A percentile compares a stretch with the other conserved stretches of the same genome.
These are phyloP conservation scores for Blastomyces percursus DNA, from an alignment of 2,329 filamentous ascomycete genomes.

Conservation along the genomic window DNA sequence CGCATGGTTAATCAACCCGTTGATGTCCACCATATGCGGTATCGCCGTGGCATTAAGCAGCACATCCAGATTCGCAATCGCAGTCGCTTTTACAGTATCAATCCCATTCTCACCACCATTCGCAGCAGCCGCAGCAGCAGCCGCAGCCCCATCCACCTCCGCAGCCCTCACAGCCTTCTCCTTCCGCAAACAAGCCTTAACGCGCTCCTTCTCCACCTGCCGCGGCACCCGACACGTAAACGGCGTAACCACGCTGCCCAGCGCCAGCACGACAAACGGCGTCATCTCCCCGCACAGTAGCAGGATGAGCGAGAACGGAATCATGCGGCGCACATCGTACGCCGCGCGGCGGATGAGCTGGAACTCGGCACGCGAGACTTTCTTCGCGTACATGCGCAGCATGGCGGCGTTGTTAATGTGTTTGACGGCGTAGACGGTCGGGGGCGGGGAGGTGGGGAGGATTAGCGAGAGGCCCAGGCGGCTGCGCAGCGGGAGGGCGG, in stretches of 20 bases:
- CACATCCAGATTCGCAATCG: conserved; percentile 6
- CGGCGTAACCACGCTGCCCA: conserved; percentile 61
- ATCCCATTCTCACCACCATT: conserved; percentile 8
- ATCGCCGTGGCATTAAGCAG: conserved; percentile 4
- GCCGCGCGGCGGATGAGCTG: conserved; percentile 57
- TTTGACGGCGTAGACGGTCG: neutral
- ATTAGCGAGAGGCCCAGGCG: conserved; percentile 23
- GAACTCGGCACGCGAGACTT: conserved; percentile 54
- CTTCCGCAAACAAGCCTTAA: conserved; percentile 40
- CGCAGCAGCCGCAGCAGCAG: conserved; percentile 15
- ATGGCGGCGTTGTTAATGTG: conserved; percentile 6
- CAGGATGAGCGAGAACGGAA: conserved; percentile 65
- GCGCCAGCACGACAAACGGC: conserved; percentile 61
- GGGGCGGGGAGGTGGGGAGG: conserved; percentile 25
- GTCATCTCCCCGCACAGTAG: conserved; percentile 77
- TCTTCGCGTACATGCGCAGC: neutral
- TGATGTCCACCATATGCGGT: conserved; percentile 4
- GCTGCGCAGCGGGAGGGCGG: conserved; percentile 24
- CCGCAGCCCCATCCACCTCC: conserved; percentile 11
- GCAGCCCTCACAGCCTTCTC: conserved; percentile 18
- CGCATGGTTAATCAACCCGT: conserved; percentile 16
- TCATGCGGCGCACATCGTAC: conserved; percentile 66
- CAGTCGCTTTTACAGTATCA: neutral
- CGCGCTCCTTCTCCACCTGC: conserved; percentile 52
- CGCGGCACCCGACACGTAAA: conserved; percentile 70